A percentile compares a stretch with the other conserved stretches of the same genome.
Conservation (phyloP, 495 filamentous ascomycete species). For the Podospora conica region DNA sequence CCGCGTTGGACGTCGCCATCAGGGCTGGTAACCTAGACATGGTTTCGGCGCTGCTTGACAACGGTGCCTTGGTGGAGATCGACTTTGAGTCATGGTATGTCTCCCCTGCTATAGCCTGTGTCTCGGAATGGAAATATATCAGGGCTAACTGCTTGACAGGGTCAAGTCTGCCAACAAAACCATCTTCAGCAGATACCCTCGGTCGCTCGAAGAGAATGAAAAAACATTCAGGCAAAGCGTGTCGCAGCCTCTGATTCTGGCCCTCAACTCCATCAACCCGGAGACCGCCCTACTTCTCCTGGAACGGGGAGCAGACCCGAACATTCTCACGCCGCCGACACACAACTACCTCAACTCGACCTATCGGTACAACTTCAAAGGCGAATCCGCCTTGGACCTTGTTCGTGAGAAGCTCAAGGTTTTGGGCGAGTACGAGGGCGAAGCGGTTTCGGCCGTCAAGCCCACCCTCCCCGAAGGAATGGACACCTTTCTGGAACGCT, state of each 20-base stretch:
- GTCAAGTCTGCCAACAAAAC: conserved; percentile 35
- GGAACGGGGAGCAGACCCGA: conserved; percentile 52
- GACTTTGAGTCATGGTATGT: conserved; percentile 39
- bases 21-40: conserved; percentile 26
- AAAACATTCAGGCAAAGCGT: conserved; percentile 30
- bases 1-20: conserved; percentile 33
- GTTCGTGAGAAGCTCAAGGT: conserved; percentile 44
- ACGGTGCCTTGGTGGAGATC: conserved; percentile 34
- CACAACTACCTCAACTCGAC: conserved; percentile 27
- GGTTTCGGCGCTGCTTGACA: conserved; percentile 36
- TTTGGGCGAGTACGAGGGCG: conserved; percentile 40
- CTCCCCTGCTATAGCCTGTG: too few relatives aligned
- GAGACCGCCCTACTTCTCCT: conserved; percentile 51
- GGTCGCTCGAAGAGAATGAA: conserved; percentile 38
- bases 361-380: conserved; percentile 15
- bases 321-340: conserved; percentile 37
- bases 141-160: conserved; percentile 13
- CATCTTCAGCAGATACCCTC: conserved; percentile 17
- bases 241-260: conserved; percentile 56
- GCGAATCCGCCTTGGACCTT: conserved; percentile 50
- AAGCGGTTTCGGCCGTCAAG: conserved; percentile 1
- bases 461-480: conserved; percentile 17
- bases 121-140: neutral
- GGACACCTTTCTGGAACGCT: conserved; percentile 39
- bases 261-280: conserved; percentile 46